These are phyloP conservation scores for Fusarium sp. DNA, from an alignment of 2,329 filamentous ascomycete species.

Conservation along the genomic window DNA sequence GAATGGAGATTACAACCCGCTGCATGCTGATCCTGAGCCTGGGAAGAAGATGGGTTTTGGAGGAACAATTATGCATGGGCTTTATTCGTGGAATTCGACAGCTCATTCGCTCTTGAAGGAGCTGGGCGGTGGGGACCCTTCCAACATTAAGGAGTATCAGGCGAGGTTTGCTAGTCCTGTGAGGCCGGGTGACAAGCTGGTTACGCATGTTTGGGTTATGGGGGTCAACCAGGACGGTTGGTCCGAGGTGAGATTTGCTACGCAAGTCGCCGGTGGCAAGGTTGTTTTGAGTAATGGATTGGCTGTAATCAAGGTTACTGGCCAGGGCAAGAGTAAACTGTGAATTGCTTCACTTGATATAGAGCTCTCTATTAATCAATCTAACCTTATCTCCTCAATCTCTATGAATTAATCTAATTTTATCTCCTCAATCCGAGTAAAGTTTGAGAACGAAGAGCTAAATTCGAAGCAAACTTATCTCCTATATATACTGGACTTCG, in stretches of 20 bases:
- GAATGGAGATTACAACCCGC: slow-evolving; percentile 61
- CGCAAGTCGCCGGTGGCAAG: slow-evolving; percentile 3
- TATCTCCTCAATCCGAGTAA: accelerated
- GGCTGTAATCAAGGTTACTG: not conserved
- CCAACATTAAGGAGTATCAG: slow-evolving; percentile 54
- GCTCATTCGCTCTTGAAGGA: slow-evolving; percentile 55
- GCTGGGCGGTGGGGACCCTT: slow-evolving; percentile 54
- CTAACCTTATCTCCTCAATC: accelerated
- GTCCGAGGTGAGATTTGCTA: slow-evolving; percentile 7
- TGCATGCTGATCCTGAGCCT: slow-evolving; percentile 57
- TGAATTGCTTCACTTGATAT: not conserved
- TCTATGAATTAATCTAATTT: accelerated
- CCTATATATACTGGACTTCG: accelerated
- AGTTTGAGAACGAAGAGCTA: accelerated
- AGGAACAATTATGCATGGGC: slow-evolving; percentile 57
- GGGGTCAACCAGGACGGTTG: slow-evolving; percentile 8
- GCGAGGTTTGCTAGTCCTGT: slow-evolving; percentile 59
- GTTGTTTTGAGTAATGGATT: slow-evolving; percentile 12
- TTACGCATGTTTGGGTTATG: slow-evolving; percentile 56
- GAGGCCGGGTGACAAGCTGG: slow-evolving; percentile 57
- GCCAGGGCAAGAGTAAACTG: not conserved
- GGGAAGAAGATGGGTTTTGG: slow-evolving; percentile 56
- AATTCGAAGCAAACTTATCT: accelerated
- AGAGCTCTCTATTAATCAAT: too few relatives aligned
- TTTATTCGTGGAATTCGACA: slow-evolving; percentile 60